Evolutionary conservation across 1,284 basidiomycete genomes (phyloP).

Genomic region (Prillingera fragicola): DNA sequence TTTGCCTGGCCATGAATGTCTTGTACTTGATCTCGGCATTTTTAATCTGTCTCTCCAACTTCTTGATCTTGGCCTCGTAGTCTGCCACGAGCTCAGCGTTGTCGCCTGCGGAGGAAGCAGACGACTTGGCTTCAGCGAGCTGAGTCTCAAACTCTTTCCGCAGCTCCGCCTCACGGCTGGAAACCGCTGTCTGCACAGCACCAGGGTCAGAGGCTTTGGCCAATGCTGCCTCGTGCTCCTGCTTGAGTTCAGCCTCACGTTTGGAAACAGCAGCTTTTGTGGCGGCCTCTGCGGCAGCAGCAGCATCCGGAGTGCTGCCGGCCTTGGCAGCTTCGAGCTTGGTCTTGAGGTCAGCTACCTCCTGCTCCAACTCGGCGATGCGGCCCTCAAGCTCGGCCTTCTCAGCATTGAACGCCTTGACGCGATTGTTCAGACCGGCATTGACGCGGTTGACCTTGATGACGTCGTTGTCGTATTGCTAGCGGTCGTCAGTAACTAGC

Average conservation of each 20-base stretch:
- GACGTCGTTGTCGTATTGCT: conserved; percentile 34
- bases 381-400: conserved; percentile 16
- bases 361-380: conserved; percentile 22
- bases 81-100: conserved; percentile 33
- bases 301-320: conserved; percentile 2
- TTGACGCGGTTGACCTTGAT: conserved; percentile 37
- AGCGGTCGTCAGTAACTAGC: not conserved
- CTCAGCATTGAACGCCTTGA: conserved; percentile 17
- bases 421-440: conserved; percentile 12
- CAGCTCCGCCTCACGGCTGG: conserved; percentile 28
- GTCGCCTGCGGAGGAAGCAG: conserved; percentile 17
- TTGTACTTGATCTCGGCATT: conserved; percentile 41
- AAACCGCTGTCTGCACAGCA: conserved; percentile 18
- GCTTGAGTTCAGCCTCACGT: conserved; percentile 34
- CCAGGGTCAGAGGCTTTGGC: conserved; percentile 6
- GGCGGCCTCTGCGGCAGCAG: conserved; percentile 22
- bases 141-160: conserved; percentile 18
- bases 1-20: too few species aligned
- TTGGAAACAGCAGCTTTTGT: conserved; percentile 39
- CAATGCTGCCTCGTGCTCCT: conserved; percentile 26
- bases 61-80: conserved; percentile 34
- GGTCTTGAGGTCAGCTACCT: conserved; percentile 26
- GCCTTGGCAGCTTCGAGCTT: conserved; percentile 13
- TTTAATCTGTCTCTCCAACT: conserved; percentile 32
- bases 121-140: conserved; percentile 14